phyloP scores from a whole-genome alignment of 2,329 filamentous ascomycete genomes.

The Penicillium sp. region DNA sequence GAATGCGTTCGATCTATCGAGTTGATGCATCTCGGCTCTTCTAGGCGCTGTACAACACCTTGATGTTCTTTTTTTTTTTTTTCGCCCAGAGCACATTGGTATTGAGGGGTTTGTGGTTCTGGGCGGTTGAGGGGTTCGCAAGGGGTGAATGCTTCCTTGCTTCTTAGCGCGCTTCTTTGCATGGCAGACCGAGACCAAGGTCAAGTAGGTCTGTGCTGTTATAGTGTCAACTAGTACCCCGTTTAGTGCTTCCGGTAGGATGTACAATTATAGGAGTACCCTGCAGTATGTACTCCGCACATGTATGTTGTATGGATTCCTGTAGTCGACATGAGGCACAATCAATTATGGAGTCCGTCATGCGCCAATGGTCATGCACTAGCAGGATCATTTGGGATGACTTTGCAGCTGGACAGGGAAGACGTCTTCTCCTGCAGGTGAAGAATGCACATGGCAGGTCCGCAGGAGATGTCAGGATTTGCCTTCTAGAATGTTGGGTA shows the following conservation, averaged over 20 bases:
- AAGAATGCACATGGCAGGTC: not conserved
- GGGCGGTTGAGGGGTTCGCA: not conserved
- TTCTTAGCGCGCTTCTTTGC: constrained; percentile 2
- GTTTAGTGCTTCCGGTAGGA: not conserved
- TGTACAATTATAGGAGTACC: not conserved
- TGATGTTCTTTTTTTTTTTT: not conserved
- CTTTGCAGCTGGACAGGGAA: not conserved
- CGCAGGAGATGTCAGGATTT: not conserved
- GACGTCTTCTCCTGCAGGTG: not conserved
- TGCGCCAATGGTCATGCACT: not conserved
- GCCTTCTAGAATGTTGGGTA: not conserved
- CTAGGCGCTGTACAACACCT: not conserved
- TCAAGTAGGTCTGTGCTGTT: not conserved
- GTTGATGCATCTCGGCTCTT: not conserved
- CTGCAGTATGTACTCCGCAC: not conserved
- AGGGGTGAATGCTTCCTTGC: constrained; percentile 1
- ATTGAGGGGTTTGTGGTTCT: not conserved
- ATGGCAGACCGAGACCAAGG: not conserved
- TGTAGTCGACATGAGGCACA: not conserved
- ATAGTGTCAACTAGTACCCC: not conserved
- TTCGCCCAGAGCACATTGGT: not conserved
- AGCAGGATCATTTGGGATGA: not conserved
- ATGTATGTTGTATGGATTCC: not conserved
- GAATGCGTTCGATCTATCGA: not conserved
- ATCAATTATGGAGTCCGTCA: no score